These are phyloP conservation scores for Sanghuangporus sanghuang DNA, from an alignment of 1,284 basidiomycete genomes.

Conservation along the genomic window DNA sequence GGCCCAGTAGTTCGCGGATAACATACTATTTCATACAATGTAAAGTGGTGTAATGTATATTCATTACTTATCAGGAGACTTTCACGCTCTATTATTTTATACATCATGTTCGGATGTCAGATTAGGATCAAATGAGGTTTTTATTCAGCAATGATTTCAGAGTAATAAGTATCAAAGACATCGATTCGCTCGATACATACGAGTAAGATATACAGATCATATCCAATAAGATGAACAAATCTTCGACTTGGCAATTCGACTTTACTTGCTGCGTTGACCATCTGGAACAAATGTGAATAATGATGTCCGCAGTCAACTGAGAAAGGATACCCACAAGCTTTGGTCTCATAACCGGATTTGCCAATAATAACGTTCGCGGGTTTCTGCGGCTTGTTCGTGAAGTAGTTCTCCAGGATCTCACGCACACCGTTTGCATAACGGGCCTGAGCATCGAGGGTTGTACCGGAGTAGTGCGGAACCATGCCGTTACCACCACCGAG, in stretches of 20 bases:
- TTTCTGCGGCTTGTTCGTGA: slow-evolving; percentile 63
- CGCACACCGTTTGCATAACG: slow-evolving; percentile 83
- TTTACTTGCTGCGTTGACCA: slow-evolving; percentile 33
- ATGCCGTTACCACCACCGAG: slow-evolving; percentile 80
- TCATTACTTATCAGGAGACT: background rate
- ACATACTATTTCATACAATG: background rate
- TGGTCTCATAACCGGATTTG: slow-evolving; percentile 56
- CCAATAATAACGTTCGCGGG: slow-evolving; percentile 81
- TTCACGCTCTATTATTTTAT: too few species aligned
- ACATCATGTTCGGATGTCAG: background rate
- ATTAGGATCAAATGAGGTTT: background rate
- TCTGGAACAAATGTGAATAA: slow-evolving; percentile 28
- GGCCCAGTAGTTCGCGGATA: background rate
- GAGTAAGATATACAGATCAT: background rate
- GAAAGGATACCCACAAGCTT: slow-evolving; percentile 46
- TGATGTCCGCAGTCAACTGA: background rate
- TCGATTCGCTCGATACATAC: background rate
- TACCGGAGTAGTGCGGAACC: slow-evolving; percentile 87
- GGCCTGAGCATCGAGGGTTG: slow-evolving; percentile 87
- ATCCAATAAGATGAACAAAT: background rate
- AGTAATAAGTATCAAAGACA: background rate
- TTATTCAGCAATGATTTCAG: background rate
- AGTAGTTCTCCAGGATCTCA: slow-evolving; percentile 79
- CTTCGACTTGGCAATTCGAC: background rate
- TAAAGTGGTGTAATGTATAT: background rate